These are phyloP conservation scores for Globisporangium orthogonon DNA, from an alignment of 352 stramenopile species.

Conservation along the genomic window DNA sequence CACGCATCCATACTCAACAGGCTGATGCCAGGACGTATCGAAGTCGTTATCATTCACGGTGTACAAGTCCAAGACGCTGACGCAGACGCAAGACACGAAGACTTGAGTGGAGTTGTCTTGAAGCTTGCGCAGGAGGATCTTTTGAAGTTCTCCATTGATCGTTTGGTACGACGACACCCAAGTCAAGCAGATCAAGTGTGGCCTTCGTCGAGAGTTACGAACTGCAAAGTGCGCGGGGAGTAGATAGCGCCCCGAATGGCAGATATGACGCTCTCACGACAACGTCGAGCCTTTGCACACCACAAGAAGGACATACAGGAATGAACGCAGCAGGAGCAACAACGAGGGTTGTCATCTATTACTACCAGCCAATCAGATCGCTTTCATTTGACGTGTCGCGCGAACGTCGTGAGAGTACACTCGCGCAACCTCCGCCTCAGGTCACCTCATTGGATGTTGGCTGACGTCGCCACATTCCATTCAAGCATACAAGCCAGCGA, in stretches of 20 bases:
- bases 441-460: neutral
- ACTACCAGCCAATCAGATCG: slow-evolving; percentile 3
- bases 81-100: slow-evolving; percentile 6
- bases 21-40: slow-evolving; percentile 6
- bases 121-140: slow-evolving; percentile 10
- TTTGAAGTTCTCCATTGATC: slow-evolving; percentile 3
- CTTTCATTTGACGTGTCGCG: neutral
- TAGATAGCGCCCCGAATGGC: too few relatives aligned
- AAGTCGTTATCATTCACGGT: slow-evolving; percentile 4
- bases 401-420: neutral
- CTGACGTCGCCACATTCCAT: neutral
- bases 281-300: too few relatives aligned
- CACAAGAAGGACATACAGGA: too few relatives aligned
- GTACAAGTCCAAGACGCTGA: slow-evolving; percentile 12
- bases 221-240: too few relatives aligned
- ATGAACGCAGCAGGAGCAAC: too few relatives aligned
- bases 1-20: slow-evolving; percentile 4
- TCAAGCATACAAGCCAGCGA: too few relatives aligned
- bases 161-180: too few relatives aligned
- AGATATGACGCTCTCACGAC: too few relatives aligned
- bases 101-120: slow-evolving; percentile 8
- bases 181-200: too few relatives aligned
- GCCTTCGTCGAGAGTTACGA: too few relatives aligned
- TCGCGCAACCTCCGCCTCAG: slow-evolving; percentile 1
- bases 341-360: too few relatives aligned